phyloP scores from a whole-genome alignment of 2,329 filamentous ascomycete species.

The Fusarium mangiferae region DNA sequence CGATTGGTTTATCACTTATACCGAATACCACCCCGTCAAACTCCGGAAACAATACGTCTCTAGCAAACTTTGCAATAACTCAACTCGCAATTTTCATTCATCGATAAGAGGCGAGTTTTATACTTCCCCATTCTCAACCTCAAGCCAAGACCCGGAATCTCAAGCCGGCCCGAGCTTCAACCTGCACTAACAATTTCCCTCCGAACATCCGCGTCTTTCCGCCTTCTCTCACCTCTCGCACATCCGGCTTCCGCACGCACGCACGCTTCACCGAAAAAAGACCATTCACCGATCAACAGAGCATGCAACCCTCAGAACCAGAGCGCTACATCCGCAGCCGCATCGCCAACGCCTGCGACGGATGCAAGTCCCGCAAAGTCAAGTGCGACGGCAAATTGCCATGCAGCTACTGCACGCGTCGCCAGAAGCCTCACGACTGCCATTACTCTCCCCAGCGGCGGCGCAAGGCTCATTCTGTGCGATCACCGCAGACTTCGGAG shows the following conservation, averaged over 20 bases:
- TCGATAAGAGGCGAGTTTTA: neutral
- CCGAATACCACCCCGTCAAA: neutral
- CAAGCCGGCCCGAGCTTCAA: slow-evolving; percentile 20
- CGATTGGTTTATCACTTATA: neutral
- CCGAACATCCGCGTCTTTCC: slow-evolving; percentile 35
- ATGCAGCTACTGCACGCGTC: slow-evolving; percentile 60
- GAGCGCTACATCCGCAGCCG: slow-evolving; percentile 53
- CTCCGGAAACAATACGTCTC: neutral
- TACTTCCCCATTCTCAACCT: neutral
- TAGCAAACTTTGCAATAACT: neutral
- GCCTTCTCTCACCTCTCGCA: neutral
- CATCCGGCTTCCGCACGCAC: slow-evolving; percentile 29
- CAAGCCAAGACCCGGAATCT: slow-evolving; percentile 6
- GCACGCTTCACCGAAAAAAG: slow-evolving; percentile 12
- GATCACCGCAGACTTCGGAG: slow-evolving; percentile 37
- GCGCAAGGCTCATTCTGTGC: slow-evolving; percentile 40
- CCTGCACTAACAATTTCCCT: slow-evolving; percentile 32
- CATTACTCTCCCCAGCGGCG: slow-evolving; percentile 60
- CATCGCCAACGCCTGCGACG: slow-evolving; percentile 64
- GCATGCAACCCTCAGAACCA: slow-evolving; percentile 34
- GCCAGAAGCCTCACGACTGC: slow-evolving; percentile 56
- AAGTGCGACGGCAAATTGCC: slow-evolving; percentile 66
- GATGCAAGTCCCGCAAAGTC: slow-evolving; percentile 65
- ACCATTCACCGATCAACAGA: neutral
- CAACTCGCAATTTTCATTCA: too few species aligned